Evolutionary conservation across 345 rosid species (phyloP).

Genomic region (Gossypium australe): DNA sequence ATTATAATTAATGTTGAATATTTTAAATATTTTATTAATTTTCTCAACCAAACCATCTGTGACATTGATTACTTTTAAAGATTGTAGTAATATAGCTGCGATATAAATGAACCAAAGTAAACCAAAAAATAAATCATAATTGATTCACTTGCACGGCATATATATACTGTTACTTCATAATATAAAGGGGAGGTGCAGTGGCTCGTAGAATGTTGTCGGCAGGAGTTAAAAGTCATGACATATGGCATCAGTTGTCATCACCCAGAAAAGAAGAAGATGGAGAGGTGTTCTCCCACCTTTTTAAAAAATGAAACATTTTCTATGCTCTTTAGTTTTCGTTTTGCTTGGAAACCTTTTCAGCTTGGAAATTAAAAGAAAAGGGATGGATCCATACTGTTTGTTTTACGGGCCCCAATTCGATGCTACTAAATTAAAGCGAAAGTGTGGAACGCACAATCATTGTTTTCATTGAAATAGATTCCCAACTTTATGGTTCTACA

Average conservation of each 20-base stretch:
- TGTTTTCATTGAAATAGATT: slow-evolving; percentile 48
- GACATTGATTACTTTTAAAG: no score
- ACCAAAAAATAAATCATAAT: no score
- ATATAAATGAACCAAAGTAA: no score
- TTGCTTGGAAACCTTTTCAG: slow-evolving; percentile 49
- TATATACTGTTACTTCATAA: background rate
- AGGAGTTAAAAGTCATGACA: slow-evolving; percentile 10
- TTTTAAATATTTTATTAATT: no score
- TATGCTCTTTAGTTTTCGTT: slow-evolving; percentile 24
- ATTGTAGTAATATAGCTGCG: no score
- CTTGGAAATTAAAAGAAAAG: slow-evolving; percentile 50
- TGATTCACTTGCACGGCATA: no score
- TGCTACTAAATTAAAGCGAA: slow-evolving; percentile 29
- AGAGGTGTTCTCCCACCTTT: slow-evolving; percentile 33
- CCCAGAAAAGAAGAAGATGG: background rate
- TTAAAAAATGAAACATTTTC: slow-evolving; percentile 30
- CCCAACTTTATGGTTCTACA: slow-evolving; percentile 37
- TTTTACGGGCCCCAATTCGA: slow-evolving; percentile 12
- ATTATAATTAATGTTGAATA: no score
- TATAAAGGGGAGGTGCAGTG: background rate
- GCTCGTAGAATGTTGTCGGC: slow-evolving; percentile 18
- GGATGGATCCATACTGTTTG: slow-evolving; percentile 24
- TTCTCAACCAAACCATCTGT: no score
- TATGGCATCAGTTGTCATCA: slow-evolving; percentile 11
- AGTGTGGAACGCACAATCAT: slow-evolving; percentile 32